Conservation (phyloP, 163 green algal species). For the Scenedesmus sp. region DNA sequence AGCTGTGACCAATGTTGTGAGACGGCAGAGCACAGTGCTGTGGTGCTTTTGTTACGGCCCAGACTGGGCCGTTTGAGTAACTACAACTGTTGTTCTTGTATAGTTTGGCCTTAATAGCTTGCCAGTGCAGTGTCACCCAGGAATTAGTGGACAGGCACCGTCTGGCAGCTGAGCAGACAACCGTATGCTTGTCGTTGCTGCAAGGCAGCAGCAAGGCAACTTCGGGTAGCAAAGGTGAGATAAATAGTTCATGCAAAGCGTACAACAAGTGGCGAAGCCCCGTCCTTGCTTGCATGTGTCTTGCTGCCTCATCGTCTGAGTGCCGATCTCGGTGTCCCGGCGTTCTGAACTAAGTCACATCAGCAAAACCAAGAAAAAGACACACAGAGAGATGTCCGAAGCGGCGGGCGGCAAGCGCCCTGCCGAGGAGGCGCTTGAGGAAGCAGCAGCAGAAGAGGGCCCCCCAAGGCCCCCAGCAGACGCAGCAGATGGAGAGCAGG, state of each 20-base stretch:
- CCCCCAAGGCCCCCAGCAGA: constrained; percentile 23
- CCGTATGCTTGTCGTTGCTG: not conserved
- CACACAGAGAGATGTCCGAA: not conserved
- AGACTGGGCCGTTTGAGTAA: no score
- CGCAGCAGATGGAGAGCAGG: constrained; percentile 10
- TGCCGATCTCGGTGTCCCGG: not conserved
- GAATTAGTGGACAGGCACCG: no score
- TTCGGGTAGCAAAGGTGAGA: no score
- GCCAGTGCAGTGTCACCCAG: not conserved
- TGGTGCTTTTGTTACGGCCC: no score
- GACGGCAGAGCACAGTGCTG: no score
- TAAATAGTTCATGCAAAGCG: no score
- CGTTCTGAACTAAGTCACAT: not conserved
- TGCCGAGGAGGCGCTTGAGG: not conserved
- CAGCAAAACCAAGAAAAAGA: not conserved
- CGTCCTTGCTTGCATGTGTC: not conserved
- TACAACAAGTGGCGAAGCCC: not conserved
- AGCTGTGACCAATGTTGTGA: no score
- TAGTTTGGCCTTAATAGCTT: no score
- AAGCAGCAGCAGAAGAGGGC: constrained; percentile 37
- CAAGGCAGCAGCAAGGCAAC: no score
- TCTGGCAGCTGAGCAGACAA: not conserved
- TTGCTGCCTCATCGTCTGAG: not conserved
- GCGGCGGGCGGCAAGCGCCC: not conserved
- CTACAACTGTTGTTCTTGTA: no score